phyloP scores from a whole-genome alignment of 345 rosid species.

The Eucalyptus cloeziana region DNA sequence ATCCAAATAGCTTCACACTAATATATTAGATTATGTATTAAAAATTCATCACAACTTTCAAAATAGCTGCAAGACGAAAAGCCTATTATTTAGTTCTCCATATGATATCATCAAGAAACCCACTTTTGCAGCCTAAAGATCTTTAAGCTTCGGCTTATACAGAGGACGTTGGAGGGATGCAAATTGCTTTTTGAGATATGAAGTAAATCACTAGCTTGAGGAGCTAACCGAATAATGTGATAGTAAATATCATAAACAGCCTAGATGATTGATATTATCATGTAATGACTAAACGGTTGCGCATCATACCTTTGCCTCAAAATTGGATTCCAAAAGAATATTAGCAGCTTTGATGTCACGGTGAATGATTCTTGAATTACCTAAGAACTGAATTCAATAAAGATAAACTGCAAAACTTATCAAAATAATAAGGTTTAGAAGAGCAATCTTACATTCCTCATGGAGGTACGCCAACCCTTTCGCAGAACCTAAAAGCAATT shows the following conservation, averaged over 20 bases:
- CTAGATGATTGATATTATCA: background rate
- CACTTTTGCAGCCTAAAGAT: background rate
- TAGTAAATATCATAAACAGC: background rate
- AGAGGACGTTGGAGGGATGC: background rate
- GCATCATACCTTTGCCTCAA: too few relatives aligned
- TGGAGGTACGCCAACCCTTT: conserved; percentile 82
- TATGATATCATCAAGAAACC: background rate
- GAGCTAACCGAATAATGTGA: background rate
- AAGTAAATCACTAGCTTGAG: background rate
- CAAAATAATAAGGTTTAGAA: background rate
- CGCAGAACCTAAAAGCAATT: conserved; percentile 69
- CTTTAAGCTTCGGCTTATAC: too few relatives aligned
- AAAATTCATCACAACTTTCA: background rate
- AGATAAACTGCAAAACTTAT: background rate
- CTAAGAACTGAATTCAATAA: background rate
- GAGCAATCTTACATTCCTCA: conserved; percentile 60
- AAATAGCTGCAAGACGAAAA: background rate
- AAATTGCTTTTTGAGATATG: too few relatives aligned
- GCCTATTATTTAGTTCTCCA: background rate
- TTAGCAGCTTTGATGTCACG: too few relatives aligned
- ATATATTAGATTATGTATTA: background rate
- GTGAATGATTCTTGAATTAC: too few relatives aligned
- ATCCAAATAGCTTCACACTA: background rate
- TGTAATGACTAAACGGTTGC: background rate
- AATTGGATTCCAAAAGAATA: too few relatives aligned